phyloP scores from a whole-genome alignment of 1,139 yeast species.

The Saccharomyces hybrid region DNA sequence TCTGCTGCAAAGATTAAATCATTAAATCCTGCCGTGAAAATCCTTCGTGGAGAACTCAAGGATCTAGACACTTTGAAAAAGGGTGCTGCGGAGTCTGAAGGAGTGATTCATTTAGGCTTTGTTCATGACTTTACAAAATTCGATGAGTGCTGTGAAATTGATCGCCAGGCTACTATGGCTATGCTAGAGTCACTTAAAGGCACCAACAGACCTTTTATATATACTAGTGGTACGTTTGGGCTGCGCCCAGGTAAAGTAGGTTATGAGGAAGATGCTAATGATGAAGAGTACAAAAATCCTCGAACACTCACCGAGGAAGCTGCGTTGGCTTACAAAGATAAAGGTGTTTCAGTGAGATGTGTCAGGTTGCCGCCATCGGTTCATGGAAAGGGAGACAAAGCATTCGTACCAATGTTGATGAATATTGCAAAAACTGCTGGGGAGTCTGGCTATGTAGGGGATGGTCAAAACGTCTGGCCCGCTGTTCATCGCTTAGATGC shows the following conservation, averaged over 20 bases:
- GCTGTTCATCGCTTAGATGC: conserved; percentile 32
- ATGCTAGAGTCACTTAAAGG: conserved; percentile 24
- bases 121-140: conserved; percentile 25
- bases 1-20: conserved; percentile 18
- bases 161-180: conserved; percentile 21
- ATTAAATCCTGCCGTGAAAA: conserved; percentile 19
- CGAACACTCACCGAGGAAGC: conserved; percentile 8
- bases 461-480: conserved; percentile 30
- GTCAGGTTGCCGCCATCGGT: conserved; percentile 30
- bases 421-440: conserved; percentile 14
- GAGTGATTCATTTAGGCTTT: conserved; percentile 33
- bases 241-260: conserved; percentile 6
- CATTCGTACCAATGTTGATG: conserved; percentile 15
- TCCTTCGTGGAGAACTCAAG: conserved; percentile 8
- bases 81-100: conserved; percentile 31
- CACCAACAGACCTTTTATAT: conserved; percentile 21
- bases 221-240: conserved; percentile 15
- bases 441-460: conserved; percentile 21
- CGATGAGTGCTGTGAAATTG: conserved; percentile 15
- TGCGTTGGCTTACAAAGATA: conserved; percentile 11
- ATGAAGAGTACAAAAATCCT: not conserved
- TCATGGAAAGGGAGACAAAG: conserved; percentile 26
- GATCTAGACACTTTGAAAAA: conserved; percentile 22
- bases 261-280: not conserved
- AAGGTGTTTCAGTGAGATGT: conserved; percentile 21